Evolutionary conservation across 495 filamentous ascomycete species (phyloP).

Genomic region (Talaromyces trachyspermus): DNA sequence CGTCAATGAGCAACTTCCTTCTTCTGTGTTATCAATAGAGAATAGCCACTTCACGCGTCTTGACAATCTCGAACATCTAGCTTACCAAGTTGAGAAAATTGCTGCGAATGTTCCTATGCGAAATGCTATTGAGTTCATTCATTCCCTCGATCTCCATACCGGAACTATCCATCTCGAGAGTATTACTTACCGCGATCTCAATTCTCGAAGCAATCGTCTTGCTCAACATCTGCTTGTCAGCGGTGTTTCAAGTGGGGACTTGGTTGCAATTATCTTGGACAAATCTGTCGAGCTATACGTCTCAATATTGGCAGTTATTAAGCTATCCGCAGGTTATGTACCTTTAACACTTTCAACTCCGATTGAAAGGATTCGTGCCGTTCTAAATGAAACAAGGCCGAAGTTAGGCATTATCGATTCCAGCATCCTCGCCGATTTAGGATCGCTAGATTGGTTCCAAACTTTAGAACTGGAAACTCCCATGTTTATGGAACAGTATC

Average conservation of each 20-base stretch:
- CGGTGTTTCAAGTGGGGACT: slow-evolving; percentile 39
- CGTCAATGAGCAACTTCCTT: slow-evolving; percentile 21
- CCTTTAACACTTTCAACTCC: slow-evolving; percentile 63
- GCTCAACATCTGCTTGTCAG: slow-evolving; percentile 46
- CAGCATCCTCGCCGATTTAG: slow-evolving; percentile 5
- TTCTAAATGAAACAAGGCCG: slow-evolving; percentile 47
- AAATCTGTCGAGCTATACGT: slow-evolving; percentile 62
- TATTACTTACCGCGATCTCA: slow-evolving; percentile 57
- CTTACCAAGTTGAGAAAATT: slow-evolving; percentile 45
- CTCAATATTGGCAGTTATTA: slow-evolving; percentile 62
- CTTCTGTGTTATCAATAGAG: slow-evolving; percentile 46
- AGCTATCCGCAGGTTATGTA: slow-evolving; percentile 67
- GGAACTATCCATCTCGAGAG: slow-evolving; percentile 19
- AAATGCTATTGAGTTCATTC: slow-evolving; percentile 54
- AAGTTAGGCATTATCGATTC: slow-evolving; percentile 37
- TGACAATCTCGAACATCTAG: slow-evolving; percentile 25
- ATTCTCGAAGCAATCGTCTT: slow-evolving; percentile 54
- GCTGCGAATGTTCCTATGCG: slow-evolving; percentile 39
- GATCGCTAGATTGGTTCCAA: slow-evolving; percentile 12
- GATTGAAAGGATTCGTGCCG: slow-evolving; percentile 39
- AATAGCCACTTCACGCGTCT: slow-evolving; percentile 28
- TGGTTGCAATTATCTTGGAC: slow-evolving; percentile 63
- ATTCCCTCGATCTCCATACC: slow-evolving; percentile 24
- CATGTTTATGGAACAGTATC: slow-evolving; percentile 19
- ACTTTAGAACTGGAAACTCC: slow-evolving; percentile 27